Base-by-base conservation (phyloP, 1,139 yeast genomes). In the Blastobotrys malaysiensis region DNA sequence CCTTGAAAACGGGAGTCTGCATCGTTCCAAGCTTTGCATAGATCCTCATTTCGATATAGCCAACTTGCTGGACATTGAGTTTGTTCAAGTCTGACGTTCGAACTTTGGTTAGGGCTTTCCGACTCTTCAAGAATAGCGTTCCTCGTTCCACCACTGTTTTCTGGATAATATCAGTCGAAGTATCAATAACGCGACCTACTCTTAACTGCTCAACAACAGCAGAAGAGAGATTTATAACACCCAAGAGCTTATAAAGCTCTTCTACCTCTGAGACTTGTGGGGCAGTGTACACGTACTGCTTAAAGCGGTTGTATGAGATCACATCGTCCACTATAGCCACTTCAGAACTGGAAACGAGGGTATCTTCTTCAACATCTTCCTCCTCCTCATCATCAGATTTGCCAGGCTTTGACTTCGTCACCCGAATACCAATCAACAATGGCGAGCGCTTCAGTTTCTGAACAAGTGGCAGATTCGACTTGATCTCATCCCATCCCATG, bases 311-410 rank as follows among this genome's bases (percentile, higher is more conserved):
- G 63, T 64, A 73, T 11, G 65, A 60, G 16, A 71, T 65, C n/a
- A 74, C 70, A 52, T 73, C 73, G 53, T 73, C 76, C 13, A 70
- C 71, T 50, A 73, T 62, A n/a, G 70, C 69, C 24, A 72, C 60
- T 19, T 71, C 68, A 1, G 59, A 46, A 0, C 73, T 69, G 1
- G 60, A 43, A 4, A 65, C 67, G 14, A 71, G 63, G 14, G 63
- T 54, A 1, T 57, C 56, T n/a, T 56, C 51, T 13, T 61, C 54
- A 1, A 51, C 26, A 5, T 59, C 61, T n/a, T 55, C 52, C 27
- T 54, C 52, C 27, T 54, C 52, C 31, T 48, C 55, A 9, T 51
- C 56, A 16, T 63, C 63, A 27, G 56, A 63, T 6, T 53, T 57
- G 16, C 51, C 59, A 2, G 48, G 53, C 6, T 46, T 45, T 1